Evolutionary conservation across 2,329 filamentous ascomycete species (phyloP).

Genomic region (Pseudovirgaria hyperparasitica): DNA sequence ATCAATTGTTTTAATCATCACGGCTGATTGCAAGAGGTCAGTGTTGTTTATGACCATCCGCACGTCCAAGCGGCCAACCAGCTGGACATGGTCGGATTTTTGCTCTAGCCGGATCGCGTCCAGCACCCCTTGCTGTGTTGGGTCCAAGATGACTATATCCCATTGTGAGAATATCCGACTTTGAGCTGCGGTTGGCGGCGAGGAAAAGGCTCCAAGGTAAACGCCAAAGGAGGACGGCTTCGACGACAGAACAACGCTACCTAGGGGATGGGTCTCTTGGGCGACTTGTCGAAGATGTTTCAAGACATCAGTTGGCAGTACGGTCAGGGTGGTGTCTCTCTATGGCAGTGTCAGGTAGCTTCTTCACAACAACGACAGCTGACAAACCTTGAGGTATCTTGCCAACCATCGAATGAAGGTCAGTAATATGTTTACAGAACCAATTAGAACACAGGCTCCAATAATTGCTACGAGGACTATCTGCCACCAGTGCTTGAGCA

Average conservation of each 20-base stretch:
- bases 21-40: constrained; percentile 8
- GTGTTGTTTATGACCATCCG: constrained; percentile 13
- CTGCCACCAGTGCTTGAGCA: constrained; percentile 20
- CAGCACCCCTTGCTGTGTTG: constrained; percentile 16
- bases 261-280: too few species aligned
- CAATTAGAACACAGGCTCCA: constrained; percentile 14
- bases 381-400: too few species aligned
- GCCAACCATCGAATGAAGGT: too few species aligned
- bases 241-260: constrained; percentile 3
- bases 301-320: too few species aligned
- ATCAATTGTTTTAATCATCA: constrained; percentile 3
- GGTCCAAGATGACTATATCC: constrained; percentile 20
- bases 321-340: too few species aligned
- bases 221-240: constrained; percentile 23
- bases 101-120: too few species aligned
- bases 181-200: constrained; percentile 15
- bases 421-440: too few species aligned
- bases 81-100: constrained; percentile 17
- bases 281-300: too few species aligned
- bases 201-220: constrained; percentile 17
- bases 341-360: too few species aligned
- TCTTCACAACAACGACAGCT: too few species aligned
- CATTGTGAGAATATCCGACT: constrained; percentile 16
- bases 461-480: constrained; percentile 20
- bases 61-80: constrained; percentile 21